Percentiles rank a stretch among this genome's conserved stretches.
phyloP scores from a whole-genome alignment of 2,329 filamentous ascomycete genomes.

The Davidsoniella eucalypti region DNA sequence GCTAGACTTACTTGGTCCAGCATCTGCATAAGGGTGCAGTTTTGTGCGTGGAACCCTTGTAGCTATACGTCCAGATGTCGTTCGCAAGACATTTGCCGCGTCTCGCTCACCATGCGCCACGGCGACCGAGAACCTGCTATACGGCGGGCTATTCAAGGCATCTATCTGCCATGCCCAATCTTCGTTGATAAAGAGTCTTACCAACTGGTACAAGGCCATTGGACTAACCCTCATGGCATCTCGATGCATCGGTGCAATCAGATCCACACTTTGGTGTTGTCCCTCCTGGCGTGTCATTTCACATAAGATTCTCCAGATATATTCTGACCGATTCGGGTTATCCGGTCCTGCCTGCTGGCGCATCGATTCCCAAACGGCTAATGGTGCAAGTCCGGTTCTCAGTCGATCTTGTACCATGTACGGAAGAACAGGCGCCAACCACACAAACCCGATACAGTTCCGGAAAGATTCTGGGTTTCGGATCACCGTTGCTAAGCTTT shows the following conservation, averaged over 20 bases:
- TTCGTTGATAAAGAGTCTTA: neutral
- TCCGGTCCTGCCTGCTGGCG: neutral
- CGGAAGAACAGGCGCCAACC: slow-evolving; percentile 3
- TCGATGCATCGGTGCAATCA: neutral
- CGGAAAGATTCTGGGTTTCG: neutral
- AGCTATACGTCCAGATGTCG: neutral
- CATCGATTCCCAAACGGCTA: slow-evolving; percentile 1
- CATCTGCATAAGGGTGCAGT: neutral
- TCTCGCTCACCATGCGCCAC: neutral
- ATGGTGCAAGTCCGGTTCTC: neutral
- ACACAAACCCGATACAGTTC: slow-evolving; percentile 1
- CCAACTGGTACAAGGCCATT: neutral
- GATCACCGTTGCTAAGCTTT: neutral
- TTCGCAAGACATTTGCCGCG: neutral
- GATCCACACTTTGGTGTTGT: neutral
- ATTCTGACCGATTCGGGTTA: neutral
- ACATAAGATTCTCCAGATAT: slow-evolving; percentile 7
- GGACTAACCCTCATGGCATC: neutral
- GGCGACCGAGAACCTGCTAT: neutral
- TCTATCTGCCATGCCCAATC: neutral
- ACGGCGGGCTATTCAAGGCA: neutral
- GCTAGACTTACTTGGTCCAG: slow-evolving; percentile 3
- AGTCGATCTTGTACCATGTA: neutral
- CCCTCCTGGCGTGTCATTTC: slow-evolving; percentile 6
- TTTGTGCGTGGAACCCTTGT: neutral